Evolutionary conservation across 768 basidiomycete species (phyloP).

Genomic region (Phylloporus scabripes): DNA sequence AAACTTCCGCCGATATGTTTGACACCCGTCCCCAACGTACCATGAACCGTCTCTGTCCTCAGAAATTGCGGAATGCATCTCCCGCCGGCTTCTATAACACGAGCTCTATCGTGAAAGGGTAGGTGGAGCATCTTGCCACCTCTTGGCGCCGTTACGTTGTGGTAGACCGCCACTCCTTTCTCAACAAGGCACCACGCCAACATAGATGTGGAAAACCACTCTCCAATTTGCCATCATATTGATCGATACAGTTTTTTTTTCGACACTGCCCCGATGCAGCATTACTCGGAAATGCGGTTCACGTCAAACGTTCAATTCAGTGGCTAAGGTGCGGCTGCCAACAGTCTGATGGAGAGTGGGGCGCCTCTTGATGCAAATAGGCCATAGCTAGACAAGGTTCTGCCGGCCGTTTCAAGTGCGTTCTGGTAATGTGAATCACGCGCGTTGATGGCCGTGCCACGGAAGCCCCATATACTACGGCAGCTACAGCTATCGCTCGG

Average conservation of each 20-base stretch:
- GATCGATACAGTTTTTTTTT: slow-evolving; percentile 5
- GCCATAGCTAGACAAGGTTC: slow-evolving; percentile 9
- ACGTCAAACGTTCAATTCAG: slow-evolving; percentile 6
- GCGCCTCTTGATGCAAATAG: slow-evolving; percentile 11
- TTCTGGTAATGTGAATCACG: slow-evolving; percentile 16
- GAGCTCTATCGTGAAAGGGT: not conserved
- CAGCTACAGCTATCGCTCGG: slow-evolving; percentile 14
- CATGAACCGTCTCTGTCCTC: not conserved
- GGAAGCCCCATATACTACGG: slow-evolving; percentile 16
- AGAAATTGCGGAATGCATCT: not conserved
- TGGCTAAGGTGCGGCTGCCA: slow-evolving; percentile 1
- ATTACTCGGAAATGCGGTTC: slow-evolving; percentile 1
- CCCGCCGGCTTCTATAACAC: not conserved
- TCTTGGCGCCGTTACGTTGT: not conserved
- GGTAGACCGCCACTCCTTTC: not conserved
- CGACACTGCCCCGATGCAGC: slow-evolving; percentile 13
- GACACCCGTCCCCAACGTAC: slow-evolving; percentile 1
- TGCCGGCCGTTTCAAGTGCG: slow-evolving; percentile 14
- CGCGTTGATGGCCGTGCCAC: slow-evolving; percentile 23
- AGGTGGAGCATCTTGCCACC: not conserved
- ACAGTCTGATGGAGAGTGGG: slow-evolving; percentile 3
- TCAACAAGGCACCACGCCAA: not conserved
- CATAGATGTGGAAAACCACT: slow-evolving; percentile 1
- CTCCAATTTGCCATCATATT: not conserved
- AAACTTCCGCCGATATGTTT: slow-evolving; percentile 3